phyloP scores from a whole-genome alignment of 257 asterid genomes.

The Euphrasia confusa region DNA sequence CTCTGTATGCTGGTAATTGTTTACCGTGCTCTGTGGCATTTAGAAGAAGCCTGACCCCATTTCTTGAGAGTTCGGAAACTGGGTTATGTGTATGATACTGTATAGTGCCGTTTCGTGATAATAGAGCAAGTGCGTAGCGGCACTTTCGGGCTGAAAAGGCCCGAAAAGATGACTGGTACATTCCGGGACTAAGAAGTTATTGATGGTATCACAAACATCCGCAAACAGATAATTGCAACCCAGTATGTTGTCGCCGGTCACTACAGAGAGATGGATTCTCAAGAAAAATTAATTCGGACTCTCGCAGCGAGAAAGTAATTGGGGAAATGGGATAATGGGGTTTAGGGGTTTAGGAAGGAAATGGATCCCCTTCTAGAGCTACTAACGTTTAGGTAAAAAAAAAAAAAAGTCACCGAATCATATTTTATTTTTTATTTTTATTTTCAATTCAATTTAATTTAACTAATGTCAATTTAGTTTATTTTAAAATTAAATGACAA shows the following conservation, averaged over 20 bases:
- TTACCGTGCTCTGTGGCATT: slow-evolving; percentile 27
- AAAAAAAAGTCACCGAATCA: too few species aligned
- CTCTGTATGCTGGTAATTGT: not conserved
- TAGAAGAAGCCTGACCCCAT: slow-evolving; percentile 18
- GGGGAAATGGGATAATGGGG: too few species aligned
- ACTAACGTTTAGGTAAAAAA: too few species aligned
- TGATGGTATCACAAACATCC: not conserved
- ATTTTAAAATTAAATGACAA: too few species aligned
- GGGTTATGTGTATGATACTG: slow-evolving; percentile 17
- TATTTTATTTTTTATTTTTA: too few species aligned
- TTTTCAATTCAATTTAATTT: too few species aligned
- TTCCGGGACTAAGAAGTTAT: slow-evolving; percentile 27
- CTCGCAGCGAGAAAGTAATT: too few species aligned
- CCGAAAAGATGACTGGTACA: slow-evolving; percentile 42
- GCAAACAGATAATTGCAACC: slow-evolving; percentile 2
- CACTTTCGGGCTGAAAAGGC: slow-evolving; percentile 34
- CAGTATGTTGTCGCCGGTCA: slow-evolving; percentile 10
- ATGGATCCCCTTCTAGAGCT: too few species aligned
- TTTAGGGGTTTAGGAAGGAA: too few species aligned
- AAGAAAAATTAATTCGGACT: too few species aligned
- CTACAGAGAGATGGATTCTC: too few species aligned
- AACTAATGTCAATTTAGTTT: too few species aligned
- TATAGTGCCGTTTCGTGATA: slow-evolving; percentile 24
- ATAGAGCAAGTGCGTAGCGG: slow-evolving; percentile 23
- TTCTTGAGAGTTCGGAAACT: slow-evolving; percentile 21